Percentiles rank a stretch among this genome's conserved stretches.
Evolutionary conservation across 148 eudicot genomes (phyloP).

Genomic region (Rhododendron ferrugineum): DNA sequence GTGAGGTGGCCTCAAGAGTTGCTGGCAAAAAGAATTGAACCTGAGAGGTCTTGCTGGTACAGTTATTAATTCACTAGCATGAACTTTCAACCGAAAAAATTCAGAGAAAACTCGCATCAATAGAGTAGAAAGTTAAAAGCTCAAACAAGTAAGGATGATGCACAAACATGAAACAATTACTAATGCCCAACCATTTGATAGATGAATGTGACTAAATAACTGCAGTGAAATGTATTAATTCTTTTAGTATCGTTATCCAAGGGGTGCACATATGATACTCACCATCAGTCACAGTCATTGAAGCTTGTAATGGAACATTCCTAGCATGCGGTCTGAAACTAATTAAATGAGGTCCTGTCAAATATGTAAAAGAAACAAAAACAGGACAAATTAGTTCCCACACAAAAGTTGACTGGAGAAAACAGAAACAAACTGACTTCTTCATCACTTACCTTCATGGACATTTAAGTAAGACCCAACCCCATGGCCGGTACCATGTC

Average conservation of each 20-base stretch:
- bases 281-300: slow-evolving; percentile 98
- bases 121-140: background rate
- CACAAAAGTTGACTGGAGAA: background rate
- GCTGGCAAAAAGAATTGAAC: too few species aligned
- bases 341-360: slow-evolving; percentile 76
- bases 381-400: background rate
- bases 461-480: slow-evolving; percentile 87
- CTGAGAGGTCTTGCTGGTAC: background rate
- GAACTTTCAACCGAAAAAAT: background rate
- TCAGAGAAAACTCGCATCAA: background rate
- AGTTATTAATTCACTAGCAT: background rate
- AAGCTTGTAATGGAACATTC: slow-evolving; percentile 71
- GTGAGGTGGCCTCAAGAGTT: too few species aligned
- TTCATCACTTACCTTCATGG: slow-evolving; percentile 74
- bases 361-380: slow-evolving; percentile 9
- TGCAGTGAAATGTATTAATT: background rate
- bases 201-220: background rate
- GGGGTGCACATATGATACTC: slow-evolving; percentile 17
- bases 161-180: background rate
- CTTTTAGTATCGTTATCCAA: background rate
- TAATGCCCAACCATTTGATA: background rate
- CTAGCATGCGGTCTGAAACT: slow-evolving; percentile 79
- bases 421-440: background rate
- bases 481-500: slow-evolving; percentile 98
- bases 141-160: background rate